phyloP scores from a whole-genome alignment of 108 stramenopile species.

The Craspedostauros australis region DNA sequence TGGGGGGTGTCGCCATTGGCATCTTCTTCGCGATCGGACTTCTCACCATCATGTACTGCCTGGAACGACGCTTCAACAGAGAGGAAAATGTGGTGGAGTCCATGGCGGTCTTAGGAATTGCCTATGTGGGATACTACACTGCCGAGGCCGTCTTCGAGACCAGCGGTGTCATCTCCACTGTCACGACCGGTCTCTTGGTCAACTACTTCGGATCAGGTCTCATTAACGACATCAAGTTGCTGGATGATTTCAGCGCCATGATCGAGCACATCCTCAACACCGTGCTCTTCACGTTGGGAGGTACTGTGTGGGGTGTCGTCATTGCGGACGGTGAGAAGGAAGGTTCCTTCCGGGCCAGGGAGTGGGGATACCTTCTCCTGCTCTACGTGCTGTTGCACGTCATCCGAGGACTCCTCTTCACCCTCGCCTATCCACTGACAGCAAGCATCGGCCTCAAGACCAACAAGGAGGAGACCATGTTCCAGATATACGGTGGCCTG shows the following conservation, averaged over 20 bases:
- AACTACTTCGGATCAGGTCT: conserved; percentile 45
- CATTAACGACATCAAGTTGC: conserved; percentile 62
- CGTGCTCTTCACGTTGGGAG: conserved; percentile 84
- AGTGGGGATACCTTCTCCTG: conserved; percentile 58
- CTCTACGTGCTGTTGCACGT: conserved; percentile 57
- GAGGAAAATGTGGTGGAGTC: conserved; percentile 80
- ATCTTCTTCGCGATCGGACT: conserved; percentile 49
- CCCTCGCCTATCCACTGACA: conserved; percentile 56
- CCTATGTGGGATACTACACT: conserved; percentile 80
- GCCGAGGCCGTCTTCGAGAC: conserved; percentile 52
- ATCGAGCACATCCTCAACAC: conserved; percentile 86
- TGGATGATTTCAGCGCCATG: conserved; percentile 75
- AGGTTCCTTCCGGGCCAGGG: conserved; percentile 37
- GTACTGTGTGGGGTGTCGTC: conserved; percentile 70
- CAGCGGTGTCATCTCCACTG: conserved; percentile 76
- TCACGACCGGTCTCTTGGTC: conserved; percentile 63
- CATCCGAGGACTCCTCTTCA: conserved; percentile 53
- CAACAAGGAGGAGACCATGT: conserved; percentile 45
- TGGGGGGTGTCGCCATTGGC: conserved; percentile 77
- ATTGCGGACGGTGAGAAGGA: conserved; percentile 17
- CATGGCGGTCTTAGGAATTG: conserved; percentile 60
- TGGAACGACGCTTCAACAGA: conserved; percentile 54
- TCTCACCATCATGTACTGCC: conserved; percentile 27
- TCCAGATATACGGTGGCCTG: conserved; percentile 72
- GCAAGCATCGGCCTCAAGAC: conserved; percentile 50